phyloP scores from a whole-genome alignment of 768 basidiomycete species.

The Pleurotus giganteus region DNA sequence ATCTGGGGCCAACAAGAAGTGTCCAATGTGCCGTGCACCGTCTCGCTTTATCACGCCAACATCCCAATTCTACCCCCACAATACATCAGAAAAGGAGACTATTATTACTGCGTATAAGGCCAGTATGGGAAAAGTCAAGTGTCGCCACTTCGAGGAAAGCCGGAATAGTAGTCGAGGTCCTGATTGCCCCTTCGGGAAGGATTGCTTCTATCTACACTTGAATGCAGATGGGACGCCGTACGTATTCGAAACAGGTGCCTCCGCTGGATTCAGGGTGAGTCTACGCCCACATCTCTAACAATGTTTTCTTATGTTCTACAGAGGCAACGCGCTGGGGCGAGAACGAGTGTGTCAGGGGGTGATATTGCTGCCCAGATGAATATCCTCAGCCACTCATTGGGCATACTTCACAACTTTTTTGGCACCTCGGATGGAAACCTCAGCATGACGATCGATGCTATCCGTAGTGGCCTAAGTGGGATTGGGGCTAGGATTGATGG shows the following conservation, averaged over 20 bases:
- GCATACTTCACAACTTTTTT: neutral
- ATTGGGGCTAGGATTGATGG: neutral
- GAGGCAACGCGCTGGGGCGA: neutral
- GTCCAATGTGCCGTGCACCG: constrained; percentile 70
- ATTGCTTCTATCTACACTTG: constrained; percentile 78
- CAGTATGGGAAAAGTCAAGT: constrained; percentile 70
- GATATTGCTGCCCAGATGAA: neutral
- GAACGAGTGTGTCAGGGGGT: neutral
- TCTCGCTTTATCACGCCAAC: constrained; percentile 76
- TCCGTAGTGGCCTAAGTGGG: neutral
- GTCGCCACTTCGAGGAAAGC: constrained; percentile 57
- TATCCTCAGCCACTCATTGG: neutral
- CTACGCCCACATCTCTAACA: neutral
- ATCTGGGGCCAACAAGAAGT: constrained; percentile 68
- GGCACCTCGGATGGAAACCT: neutral
- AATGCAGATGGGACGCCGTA: constrained; percentile 65
- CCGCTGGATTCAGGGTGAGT: constrained; percentile 51
- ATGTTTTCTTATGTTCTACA: neutral
- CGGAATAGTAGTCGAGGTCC: constrained; percentile 37
- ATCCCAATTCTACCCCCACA: constrained; percentile 60
- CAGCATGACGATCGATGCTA: neutral
- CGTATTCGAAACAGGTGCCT: constrained; percentile 53
- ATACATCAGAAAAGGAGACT: constrained; percentile 48
- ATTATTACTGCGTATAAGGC: constrained; percentile 60
- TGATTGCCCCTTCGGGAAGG: constrained; percentile 75